phyloP scores from a whole-genome alignment of 2,329 filamentous ascomycete species.

The Metarhizium robertsii region DNA sequence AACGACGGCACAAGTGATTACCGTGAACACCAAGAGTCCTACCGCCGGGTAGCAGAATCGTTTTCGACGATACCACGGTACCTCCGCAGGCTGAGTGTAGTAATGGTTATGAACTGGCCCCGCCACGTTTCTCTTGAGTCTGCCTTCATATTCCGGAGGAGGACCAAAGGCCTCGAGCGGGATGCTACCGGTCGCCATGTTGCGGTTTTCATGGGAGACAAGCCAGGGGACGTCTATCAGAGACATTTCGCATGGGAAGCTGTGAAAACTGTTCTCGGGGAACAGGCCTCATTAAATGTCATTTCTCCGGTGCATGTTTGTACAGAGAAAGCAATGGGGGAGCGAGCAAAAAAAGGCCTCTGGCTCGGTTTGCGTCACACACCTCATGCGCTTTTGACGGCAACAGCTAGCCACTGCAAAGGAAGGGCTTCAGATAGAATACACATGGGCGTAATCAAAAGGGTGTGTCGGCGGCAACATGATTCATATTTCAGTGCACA shows the following conservation, averaged over 20 bases:
- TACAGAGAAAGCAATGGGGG: too few species aligned
- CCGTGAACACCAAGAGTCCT: constrained; percentile 3
- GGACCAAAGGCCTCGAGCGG: background rate
- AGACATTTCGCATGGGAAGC: background rate
- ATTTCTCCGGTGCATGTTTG: background rate
- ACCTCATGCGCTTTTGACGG: background rate
- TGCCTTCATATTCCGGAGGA: constrained; percentile 3
- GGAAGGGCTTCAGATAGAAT: too few species aligned
- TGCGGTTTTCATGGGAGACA: background rate
- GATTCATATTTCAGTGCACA: too few species aligned
- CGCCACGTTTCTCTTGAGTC: background rate
- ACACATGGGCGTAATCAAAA: too few species aligned
- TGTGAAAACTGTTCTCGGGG: background rate
- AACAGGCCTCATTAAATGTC: background rate
- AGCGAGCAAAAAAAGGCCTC: too few species aligned
- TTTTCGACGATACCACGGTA: constrained; percentile 11
- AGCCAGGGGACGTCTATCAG: background rate
- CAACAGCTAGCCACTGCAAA: background rate
- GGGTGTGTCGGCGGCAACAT: too few species aligned
- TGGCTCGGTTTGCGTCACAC: constrained; percentile 6
- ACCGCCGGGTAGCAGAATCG: constrained; percentile 5
- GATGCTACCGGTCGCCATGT: background rate
- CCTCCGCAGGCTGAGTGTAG: background rate
- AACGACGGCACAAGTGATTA: constrained; percentile 2
- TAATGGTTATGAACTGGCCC: constrained; percentile 11